Conservation (phyloP, 2,329 filamentous ascomycete species). For the Parascedosporium putredinis region DNA sequence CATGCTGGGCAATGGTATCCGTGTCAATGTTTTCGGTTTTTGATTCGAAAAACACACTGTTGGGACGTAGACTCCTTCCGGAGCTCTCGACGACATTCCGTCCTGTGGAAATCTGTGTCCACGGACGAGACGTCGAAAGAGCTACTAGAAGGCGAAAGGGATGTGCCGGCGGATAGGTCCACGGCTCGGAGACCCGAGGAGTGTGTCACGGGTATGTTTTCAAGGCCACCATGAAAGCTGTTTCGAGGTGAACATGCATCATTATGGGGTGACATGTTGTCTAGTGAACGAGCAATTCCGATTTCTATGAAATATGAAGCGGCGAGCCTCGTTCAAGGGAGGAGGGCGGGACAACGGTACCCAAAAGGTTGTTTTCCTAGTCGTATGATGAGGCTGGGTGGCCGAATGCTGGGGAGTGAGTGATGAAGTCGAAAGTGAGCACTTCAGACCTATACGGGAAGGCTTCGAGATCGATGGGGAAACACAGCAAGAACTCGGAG, state of each 20-base stretch:
- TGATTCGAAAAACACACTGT: constrained; percentile 64
- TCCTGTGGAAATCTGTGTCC: not conserved
- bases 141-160: not conserved
- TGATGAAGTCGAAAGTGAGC: too few species aligned
- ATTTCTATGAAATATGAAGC: too few species aligned
- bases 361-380: too few species aligned
- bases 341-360: too few species aligned
- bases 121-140: not conserved
- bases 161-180: not conserved
- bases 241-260: not conserved
- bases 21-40: constrained; percentile 57
- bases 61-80: constrained; percentile 57
- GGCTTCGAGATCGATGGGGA: too few species aligned
- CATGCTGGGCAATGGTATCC: constrained; percentile 46
- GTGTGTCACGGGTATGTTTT: not conserved
- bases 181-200: not conserved
- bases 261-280: not conserved
- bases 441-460: too few species aligned
- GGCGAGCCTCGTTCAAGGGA: too few species aligned
- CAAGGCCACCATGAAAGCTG: not conserved
- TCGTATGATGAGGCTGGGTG: too few species aligned
- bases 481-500: too few species aligned
- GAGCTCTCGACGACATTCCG: constrained; percentile 22
- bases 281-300: too few species aligned
- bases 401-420: too few species aligned